phyloP scores from a whole-genome alignment of 805 yeast genomes.

The Saccharomycopsis guyanensis region DNA sequence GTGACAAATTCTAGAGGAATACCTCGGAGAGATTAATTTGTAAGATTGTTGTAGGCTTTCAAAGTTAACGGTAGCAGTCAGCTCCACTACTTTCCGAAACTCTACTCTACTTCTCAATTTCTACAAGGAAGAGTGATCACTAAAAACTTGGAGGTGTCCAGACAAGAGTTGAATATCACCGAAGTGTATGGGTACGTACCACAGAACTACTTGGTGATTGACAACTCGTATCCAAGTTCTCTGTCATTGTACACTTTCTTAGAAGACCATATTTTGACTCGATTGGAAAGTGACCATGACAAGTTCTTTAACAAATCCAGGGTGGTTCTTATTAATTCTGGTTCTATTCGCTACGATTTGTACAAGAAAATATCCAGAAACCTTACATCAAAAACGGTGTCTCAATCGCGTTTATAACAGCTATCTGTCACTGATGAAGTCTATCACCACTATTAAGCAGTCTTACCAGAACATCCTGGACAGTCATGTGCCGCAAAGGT shows the following conservation, averaged over 20 bases:
- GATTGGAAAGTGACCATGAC: slow-evolving; percentile 30
- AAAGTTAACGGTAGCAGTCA: too few relatives aligned
- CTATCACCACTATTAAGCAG: too few relatives aligned
- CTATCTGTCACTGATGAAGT: too few relatives aligned
- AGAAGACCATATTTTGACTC: slow-evolving; percentile 48
- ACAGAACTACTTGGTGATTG: slow-evolving; percentile 54
- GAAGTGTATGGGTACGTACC: slow-evolving; percentile 58
- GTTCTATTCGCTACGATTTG: slow-evolving; percentile 80
- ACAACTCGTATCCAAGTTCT: slow-evolving; percentile 54
- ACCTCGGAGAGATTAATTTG: too few relatives aligned
- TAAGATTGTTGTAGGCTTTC: too few relatives aligned
- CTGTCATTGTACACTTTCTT: slow-evolving; percentile 54
- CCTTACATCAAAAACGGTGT: too few relatives aligned
- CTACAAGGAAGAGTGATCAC: slow-evolving; percentile 49
- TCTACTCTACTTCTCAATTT: too few relatives aligned
- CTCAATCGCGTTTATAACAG: too few relatives aligned
- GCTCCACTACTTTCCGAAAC: too few relatives aligned
- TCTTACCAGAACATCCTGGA: slow-evolving; percentile 16
- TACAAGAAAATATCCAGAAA: too few relatives aligned
- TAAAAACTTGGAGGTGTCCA: slow-evolving; percentile 33
- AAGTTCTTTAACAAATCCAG: slow-evolving; percentile 26
- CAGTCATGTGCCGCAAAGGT: slow-evolving; percentile 8
- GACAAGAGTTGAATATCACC: slow-evolving; percentile 46
- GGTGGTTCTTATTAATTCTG: slow-evolving; percentile 70
- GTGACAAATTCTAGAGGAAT: too few relatives aligned